Evolutionary conservation across 768 basidiomycete genomes (phyloP), one percentile per base, ranked within the genome.

Genomic region (Candolleomyces efflorescens): DNA sequence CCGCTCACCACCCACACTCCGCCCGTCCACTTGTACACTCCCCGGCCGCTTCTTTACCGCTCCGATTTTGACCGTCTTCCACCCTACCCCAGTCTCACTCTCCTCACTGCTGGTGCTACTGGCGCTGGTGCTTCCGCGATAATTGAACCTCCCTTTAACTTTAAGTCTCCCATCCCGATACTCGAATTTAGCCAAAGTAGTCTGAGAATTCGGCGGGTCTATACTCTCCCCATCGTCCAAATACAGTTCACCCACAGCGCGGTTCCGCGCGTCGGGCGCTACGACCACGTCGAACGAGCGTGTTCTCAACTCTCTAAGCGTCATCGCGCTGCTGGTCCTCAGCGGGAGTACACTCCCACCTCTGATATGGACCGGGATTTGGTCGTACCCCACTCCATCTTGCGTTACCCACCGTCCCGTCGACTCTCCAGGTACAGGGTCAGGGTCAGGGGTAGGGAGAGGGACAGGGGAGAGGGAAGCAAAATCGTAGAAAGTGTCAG

Each of bases 401-500:
- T 84, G 70, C 4, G 74, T 75, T 51, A 83, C 66, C 3, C 64
- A 73, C 22, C 75, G 60, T 39, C 82, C 86, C 0, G 60, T 56
- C n/a, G 84, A 83, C 36, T n/a, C n/a, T n/a, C n/a, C n/a, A n/a
- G n/a, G n/a, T n/a, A n/a, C n/a, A n/a, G n/a, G n/a, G n/a, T n/a
- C n/a, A n/a, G n/a, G n/a, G n/a, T 17, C 38, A 9, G 38, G 38
- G 9, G 38, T 39, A 39, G 38, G 9, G 38, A 17, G 38, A 24
- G 73, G 65, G 37, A 86, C 69, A 2, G 78, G 78, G 9, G 73
- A 68, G 26, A 82, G 71, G 4, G 81, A 82, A 26, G 60, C 57
- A 67, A 85, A 86, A 64, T 88, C 82, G 71, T 88, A 89, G 73
- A 86, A 88, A 46, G 70, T 78, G 62, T 87, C 86, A 7, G 76